Conservation (phyloP, 768 basidiomycete species). For the Trametes coccinea region DNA sequence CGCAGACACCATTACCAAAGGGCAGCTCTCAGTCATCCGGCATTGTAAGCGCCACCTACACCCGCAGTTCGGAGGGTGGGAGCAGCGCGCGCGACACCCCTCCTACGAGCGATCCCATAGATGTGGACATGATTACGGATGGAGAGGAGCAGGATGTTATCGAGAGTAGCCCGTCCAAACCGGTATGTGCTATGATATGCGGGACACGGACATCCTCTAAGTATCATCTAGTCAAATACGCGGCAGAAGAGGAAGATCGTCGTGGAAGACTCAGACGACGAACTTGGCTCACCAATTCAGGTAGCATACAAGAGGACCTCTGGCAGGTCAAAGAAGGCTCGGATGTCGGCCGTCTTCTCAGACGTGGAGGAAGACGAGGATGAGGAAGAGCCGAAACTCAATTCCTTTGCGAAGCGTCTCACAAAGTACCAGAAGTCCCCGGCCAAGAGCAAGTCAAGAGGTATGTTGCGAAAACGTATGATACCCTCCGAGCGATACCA, state of each 20-base stretch:
- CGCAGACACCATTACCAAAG: constrained; percentile 23
- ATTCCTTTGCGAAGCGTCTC: constrained; percentile 58
- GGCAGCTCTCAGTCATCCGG: constrained; percentile 39
- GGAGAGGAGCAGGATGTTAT: constrained; percentile 42
- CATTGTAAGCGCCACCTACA: constrained; percentile 37
- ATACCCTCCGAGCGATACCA: too few species aligned
- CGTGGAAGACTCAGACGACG: constrained; percentile 74
- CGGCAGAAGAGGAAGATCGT: constrained; percentile 57
- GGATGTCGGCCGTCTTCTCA: constrained; percentile 47
- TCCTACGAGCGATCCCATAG: constrained; percentile 76
- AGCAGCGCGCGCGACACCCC: constrained; percentile 59
- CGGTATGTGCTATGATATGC: constrained; percentile 12
- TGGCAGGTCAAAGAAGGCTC: constrained; percentile 62
- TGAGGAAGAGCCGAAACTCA: constrained; percentile 35
- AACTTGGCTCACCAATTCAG: constrained; percentile 29
- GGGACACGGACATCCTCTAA: background rate
- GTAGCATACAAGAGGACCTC: constrained; percentile 21
- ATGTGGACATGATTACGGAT: constrained; percentile 68
- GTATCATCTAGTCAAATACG: background rate
- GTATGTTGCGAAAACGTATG: constrained; percentile 34
- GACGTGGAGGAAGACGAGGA: constrained; percentile 51
- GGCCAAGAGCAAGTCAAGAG: constrained; percentile 40
- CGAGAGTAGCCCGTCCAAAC: constrained; percentile 14
- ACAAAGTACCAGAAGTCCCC: constrained; percentile 69
- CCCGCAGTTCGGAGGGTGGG: constrained; percentile 48